A percentile compares a stretch with the other conserved stretches of the same genome.
Evolutionary conservation across 768 basidiomycete genomes (phyloP).

Genomic region (Calocybe indica): DNA sequence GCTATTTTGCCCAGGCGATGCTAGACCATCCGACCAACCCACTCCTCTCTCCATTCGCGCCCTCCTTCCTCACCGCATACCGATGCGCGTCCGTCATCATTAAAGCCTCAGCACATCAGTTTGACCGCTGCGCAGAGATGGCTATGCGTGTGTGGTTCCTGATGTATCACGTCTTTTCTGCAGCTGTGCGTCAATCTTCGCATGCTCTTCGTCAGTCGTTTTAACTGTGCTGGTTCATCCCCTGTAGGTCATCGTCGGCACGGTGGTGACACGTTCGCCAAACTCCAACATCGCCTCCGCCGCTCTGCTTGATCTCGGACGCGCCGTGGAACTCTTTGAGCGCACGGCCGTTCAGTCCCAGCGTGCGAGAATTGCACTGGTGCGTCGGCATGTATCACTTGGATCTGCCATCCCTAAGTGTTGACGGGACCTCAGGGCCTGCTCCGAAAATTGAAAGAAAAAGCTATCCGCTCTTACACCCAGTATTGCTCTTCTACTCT

Average conservation of each 20-base stretch:
- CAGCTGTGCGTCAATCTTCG: constrained; percentile 28
- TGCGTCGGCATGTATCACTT: constrained; percentile 13
- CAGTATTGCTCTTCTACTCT: constrained; percentile 15
- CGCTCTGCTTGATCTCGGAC: constrained; percentile 42
- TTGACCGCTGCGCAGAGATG: constrained; percentile 40
- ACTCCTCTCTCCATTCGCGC: constrained; percentile 47
- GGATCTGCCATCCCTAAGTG: neutral
- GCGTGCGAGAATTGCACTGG: constrained; percentile 42
- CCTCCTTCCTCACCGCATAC: constrained; percentile 51
- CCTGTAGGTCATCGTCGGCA: constrained; percentile 48
- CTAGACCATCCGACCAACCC: constrained; percentile 49
- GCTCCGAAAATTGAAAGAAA: constrained; percentile 38
- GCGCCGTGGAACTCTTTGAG: constrained; percentile 42
- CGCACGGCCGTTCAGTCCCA: constrained; percentile 35
- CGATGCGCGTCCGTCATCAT: constrained; percentile 46
- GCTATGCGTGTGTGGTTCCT: constrained; percentile 46
- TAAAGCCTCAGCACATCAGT: constrained; percentile 42
- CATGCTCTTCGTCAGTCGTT: neutral
- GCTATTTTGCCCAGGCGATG: constrained; percentile 55
- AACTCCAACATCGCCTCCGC: constrained; percentile 41
- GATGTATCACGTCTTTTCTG: constrained; percentile 44
- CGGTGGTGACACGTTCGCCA: constrained; percentile 54
- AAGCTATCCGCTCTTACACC: constrained; percentile 31
- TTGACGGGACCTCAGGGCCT: constrained; percentile 25
- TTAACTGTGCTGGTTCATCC: neutral